Base-by-base conservation (phyloP, 352 stramenopile species). In the Thalassiosira ordinaria region DNA sequence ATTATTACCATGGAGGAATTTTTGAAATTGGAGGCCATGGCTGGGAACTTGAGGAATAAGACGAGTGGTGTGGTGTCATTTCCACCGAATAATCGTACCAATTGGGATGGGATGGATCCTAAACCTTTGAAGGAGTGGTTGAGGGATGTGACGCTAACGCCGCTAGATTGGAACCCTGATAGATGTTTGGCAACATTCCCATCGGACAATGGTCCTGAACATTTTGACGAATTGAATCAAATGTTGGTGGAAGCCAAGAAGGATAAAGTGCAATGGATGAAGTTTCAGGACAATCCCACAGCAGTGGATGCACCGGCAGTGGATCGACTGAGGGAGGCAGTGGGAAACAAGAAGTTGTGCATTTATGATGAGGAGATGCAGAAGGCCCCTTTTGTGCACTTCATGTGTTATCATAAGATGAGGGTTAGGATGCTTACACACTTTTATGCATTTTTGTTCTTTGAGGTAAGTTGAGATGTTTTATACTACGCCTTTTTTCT, bases 1-100 rank as follows among this genome's bases (percentile, higher is more conserved):
- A 82, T 96, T 11, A 96, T 96, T 61, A 86, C 67, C 0, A 95
- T 91, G 68, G 84, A 95, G 52, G 90, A 96, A 74, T 96, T 96
- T 74, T 68, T 97, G 39, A 24, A 88, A 56, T 69, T 60, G 18
- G 84, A 91, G 63, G 84, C 74, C 3, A 79, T 91, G 75, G 81
- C 78, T 20, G 89, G 89, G 20, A 65, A 85, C 24, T 74, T 92
- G n/a, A 65, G 69, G 6, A 53, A 90, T 49, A 70, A 68, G 41
- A 73, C 44, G 3, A 85, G 67, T 16, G 86, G 88, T 29, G 65
- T 74, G 18, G 52, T 84, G 6, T 13, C 22, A 0, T 89, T 86
- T 33, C 85, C 88, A 29, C 88, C 88, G 5, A 37, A 71, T 27
- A 89, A 91, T 80, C 56, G 52, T 14, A 91, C 83, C 0, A 62